Evolutionary conservation across 2,329 filamentous ascomycete species (phyloP).

Genomic region (Diaporthe humulicola): DNA sequence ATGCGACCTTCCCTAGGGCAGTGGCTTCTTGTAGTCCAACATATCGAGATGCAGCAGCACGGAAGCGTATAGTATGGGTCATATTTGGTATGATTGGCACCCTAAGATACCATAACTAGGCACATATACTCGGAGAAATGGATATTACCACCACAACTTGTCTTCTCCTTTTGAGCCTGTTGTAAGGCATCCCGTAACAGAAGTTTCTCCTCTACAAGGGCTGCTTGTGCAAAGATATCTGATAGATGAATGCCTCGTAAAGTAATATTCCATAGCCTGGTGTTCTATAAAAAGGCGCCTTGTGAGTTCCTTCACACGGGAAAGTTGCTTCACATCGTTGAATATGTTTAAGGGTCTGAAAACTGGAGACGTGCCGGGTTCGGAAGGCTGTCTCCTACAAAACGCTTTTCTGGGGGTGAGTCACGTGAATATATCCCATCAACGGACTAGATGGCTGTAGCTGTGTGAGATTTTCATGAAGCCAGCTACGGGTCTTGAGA

Average conservation of each 20-base stretch:
- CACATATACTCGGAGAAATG: not conserved
- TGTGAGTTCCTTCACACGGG: not conserved
- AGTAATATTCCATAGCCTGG: not conserved
- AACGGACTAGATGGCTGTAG: not conserved
- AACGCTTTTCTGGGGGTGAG: not conserved
- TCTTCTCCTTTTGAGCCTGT: not conserved
- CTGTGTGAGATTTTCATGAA: not conserved
- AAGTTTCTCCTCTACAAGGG: not conserved
- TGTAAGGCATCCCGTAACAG: too few relatives aligned
- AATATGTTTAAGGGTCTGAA: not conserved
- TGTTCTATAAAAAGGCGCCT: not conserved
- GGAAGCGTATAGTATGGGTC: not conserved
- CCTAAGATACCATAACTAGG: not conserved
- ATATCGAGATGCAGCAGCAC: not conserved
- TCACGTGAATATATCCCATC: not conserved
- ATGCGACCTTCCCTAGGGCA: slow-evolving; percentile 33
- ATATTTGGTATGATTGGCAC: not conserved
- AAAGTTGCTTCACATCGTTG: not conserved
- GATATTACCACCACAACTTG: not conserved
- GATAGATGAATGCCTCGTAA: not conserved
- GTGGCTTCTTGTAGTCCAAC: not conserved
- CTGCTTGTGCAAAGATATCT: not conserved
- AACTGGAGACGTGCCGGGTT: too few relatives aligned
- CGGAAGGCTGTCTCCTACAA: too few relatives aligned
- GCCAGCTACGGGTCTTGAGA: not conserved